phyloP scores from a whole-genome alignment of 208 protist species.

The Leishmania braziliensis region DNA sequence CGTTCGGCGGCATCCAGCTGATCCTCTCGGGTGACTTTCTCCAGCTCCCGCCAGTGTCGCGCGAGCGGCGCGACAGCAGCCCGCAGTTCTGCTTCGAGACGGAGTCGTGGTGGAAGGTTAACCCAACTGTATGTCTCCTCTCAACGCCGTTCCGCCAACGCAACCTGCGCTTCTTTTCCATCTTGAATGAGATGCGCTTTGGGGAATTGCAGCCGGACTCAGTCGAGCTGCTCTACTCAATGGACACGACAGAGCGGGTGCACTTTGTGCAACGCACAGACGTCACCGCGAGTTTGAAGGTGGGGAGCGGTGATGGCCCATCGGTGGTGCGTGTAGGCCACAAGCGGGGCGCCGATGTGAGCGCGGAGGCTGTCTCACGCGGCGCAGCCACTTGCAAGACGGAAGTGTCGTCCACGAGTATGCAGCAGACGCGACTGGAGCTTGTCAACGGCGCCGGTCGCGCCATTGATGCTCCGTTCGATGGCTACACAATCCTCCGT shows the following conservation, averaged over 20 bases:
- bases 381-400: not conserved
- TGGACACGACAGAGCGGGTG: conserved; percentile 43
- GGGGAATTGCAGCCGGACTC: conserved; percentile 46
- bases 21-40: conserved; percentile 93
- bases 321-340: not conserved
- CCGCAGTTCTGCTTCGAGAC: conserved; percentile 77
- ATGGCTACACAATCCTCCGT: conserved; percentile 79
- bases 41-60: conserved; percentile 83
- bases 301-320: not conserved
- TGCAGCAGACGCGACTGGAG: conserved; percentile 15
- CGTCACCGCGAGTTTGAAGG: not conserved
- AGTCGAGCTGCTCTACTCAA: conserved; percentile 40
- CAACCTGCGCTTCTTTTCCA: conserved; percentile 54
- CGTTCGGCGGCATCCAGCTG: conserved; percentile 94
- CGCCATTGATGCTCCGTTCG: conserved; percentile 29
- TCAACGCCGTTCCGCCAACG: conserved; percentile 73
- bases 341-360: conserved; percentile 9
- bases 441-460: conserved; percentile 30
- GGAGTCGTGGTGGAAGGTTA: conserved; percentile 58
- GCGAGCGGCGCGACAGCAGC: conserved; percentile 9
- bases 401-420: not conserved
- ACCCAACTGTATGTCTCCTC: conserved; percentile 67
- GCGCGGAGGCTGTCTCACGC: not conserved
- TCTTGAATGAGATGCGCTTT: conserved; percentile 82
- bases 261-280: conserved; percentile 29